Evolutionary conservation across 2,329 filamentous ascomycete genomes (phyloP).

Genomic region (Periconia sp.): DNA sequence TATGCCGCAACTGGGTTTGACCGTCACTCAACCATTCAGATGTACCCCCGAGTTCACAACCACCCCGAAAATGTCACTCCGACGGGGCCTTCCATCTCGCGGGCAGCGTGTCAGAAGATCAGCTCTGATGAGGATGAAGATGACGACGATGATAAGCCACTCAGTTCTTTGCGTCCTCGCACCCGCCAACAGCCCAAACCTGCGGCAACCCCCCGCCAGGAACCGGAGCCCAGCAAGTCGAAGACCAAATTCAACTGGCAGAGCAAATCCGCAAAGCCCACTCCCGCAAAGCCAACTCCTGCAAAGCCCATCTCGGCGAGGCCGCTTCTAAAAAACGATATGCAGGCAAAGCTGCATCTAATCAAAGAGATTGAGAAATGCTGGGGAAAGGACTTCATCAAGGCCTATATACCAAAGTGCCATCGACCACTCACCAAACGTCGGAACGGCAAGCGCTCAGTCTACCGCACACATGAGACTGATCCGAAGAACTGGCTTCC

Average conservation of each 20-base stretch:
- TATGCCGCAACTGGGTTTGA: not conserved
- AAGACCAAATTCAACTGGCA: not conserved
- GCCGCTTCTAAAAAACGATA: conserved; percentile 29
- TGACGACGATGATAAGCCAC: not conserved
- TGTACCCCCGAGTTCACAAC: not conserved
- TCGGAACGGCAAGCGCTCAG: conserved; percentile 16
- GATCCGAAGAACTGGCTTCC: conserved; percentile 35
- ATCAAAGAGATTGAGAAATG: conserved; percentile 27
- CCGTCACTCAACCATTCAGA: not conserved
- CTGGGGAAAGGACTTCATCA: conserved; percentile 34
- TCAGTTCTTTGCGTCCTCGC: not conserved
- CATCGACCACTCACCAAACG: conserved; percentile 30
- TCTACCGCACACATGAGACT: conserved; percentile 22
- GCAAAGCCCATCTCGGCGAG: conserved; percentile 15
- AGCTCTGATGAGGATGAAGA: not conserved
- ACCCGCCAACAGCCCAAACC: not conserved
- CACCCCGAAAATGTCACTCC: not conserved
- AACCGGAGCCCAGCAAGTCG: not conserved
- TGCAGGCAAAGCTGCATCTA: conserved; percentile 23
- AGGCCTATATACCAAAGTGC: conserved; percentile 29
- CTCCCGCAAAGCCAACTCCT: conserved; percentile 6
- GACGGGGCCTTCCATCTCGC: not conserved
- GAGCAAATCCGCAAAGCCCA: conserved; percentile 6
- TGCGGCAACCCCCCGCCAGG: not conserved
- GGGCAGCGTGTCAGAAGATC: not conserved